These are phyloP conservation scores for Macrolepiota albuminosa DNA, from an alignment of 768 basidiomycete species.

Conservation along the genomic window DNA sequence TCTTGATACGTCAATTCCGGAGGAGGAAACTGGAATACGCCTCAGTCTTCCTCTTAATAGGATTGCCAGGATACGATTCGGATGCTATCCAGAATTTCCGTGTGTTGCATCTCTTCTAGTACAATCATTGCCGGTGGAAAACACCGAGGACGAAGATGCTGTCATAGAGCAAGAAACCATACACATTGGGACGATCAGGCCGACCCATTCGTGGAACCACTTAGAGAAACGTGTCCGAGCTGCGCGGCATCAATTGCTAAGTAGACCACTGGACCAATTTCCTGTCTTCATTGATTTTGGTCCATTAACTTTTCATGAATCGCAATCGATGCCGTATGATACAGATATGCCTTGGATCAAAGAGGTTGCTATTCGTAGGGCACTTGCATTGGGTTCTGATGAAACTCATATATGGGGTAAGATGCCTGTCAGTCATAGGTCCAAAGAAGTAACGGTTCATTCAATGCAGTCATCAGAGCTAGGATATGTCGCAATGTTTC, in stretches of 20 bases:
- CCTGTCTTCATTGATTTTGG: constrained; percentile 39
- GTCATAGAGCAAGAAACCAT: constrained; percentile 22
- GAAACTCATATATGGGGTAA: constrained; percentile 33
- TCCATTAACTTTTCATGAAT: constrained; percentile 30
- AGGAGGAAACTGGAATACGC: constrained; percentile 34
- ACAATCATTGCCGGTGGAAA: constrained; percentile 16
- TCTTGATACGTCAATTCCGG: constrained; percentile 22
- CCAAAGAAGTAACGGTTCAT: neutral
- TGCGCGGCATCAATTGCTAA: constrained; percentile 23
- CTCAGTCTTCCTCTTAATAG: constrained; percentile 41
- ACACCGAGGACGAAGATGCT: constrained; percentile 15
- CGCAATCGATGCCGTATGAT: constrained; percentile 6
- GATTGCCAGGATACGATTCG: constrained; percentile 24
- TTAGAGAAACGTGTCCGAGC: constrained; percentile 22
- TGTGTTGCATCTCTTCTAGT: constrained; percentile 22
- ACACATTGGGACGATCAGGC: constrained; percentile 25
- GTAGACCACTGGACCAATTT: constrained; percentile 13
- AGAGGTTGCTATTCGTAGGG: constrained; percentile 26
- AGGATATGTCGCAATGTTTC: constrained; percentile 29
- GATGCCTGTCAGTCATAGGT: constrained; percentile 1
- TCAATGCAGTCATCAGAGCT: constrained; percentile 29
- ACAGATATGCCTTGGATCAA: constrained; percentile 15
- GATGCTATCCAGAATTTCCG: constrained; percentile 21
- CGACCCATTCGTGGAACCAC: constrained; percentile 20
- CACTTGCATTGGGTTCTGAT: constrained; percentile 24